Evolutionary conservation across 768 basidiomycete species (phyloP).

Genomic region (Leccinum rimulosum): DNA sequence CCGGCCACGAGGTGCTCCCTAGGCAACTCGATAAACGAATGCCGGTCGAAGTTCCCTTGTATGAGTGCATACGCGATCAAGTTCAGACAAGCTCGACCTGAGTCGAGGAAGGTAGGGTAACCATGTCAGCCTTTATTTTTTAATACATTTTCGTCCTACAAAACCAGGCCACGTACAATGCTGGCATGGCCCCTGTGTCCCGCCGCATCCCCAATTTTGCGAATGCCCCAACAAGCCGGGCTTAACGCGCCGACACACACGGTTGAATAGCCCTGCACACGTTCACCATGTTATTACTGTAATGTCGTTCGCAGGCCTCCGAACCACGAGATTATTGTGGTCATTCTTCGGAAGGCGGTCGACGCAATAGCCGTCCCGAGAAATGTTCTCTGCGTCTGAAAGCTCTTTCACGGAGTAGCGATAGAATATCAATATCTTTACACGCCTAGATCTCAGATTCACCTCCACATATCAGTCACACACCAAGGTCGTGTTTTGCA

Average conservation of each 20-base stretch:
- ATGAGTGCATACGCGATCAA: neutral
- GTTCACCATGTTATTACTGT: neutral
- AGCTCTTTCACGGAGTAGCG: slow-evolving; percentile 20
- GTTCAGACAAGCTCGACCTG: neutral
- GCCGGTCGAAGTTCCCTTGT: neutral
- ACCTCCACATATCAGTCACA: slow-evolving; percentile 21
- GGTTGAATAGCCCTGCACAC: neutral
- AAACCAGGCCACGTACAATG: neutral
- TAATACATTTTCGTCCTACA: neutral
- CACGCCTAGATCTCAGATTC: slow-evolving; percentile 23
- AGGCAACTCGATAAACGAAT: neutral
- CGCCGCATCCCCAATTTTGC: neutral
- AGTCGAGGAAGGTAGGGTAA: neutral
- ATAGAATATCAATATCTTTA: slow-evolving; percentile 22
- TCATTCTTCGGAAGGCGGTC: slow-evolving; percentile 18
- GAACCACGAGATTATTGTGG: slow-evolving; percentile 20
- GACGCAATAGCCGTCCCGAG: slow-evolving; percentile 14
- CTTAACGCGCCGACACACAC: neutral
- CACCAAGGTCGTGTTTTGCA: slow-evolving; percentile 13
- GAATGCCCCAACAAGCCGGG: neutral
- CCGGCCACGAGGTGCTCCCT: neutral
- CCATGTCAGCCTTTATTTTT: neutral
- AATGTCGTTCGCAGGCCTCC: slow-evolving; percentile 15
- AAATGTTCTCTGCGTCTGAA: slow-evolving; percentile 23
- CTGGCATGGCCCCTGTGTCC: neutral